Evolutionary conservation across 768 basidiomycete genomes (phyloP), one percentile per base, ranked within the genome.

Genomic region (Hygrophorus pudorinus): DNA sequence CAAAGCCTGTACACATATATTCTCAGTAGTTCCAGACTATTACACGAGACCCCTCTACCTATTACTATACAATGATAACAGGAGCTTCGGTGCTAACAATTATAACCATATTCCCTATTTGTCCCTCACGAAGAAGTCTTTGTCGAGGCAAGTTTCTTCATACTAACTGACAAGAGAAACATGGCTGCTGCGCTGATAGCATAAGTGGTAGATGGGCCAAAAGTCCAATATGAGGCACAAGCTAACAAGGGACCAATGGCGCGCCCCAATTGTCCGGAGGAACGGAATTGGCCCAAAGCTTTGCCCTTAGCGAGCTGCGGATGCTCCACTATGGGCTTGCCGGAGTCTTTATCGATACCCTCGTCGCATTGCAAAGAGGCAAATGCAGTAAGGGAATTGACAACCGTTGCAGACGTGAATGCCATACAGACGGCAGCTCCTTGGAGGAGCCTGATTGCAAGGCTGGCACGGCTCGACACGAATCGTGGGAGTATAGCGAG

Each of bases 401-500:
- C 94, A 40, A 96, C 93, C 1, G 91, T 96, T 4, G 94, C 93
- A 48, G 83, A 86, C 4, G 94, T 96, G 66, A 91, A 96, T 3
- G 91, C 90, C 64, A 97, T 72, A 55, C 82, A 86, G 4, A 85
- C 71, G 0, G 89, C 86, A 5, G 87, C 83, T n/a, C 63, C 70
- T 55, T 77, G 78, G 12, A 85, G 65, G 13, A 79, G 63, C 30
- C 65, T 70, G 52, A 76, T 66, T 9, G 75, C 73, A 21, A 76
- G 34, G 13, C 58, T 59, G 21, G 68, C 62, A 17, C 64, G 62
- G 37, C 60, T 66, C 29, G 62, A 49, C 36, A 70, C 66, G 44
- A 76, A 72, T 18, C 57, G 67, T 7, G 92, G 88, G 4, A 97
- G 67, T 39, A 77, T 46, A 1, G 89, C 74, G 28, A 99, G 78